phyloP scores from a whole-genome alignment of 306 rosid species.

The Sesbania bispinosa region DNA sequence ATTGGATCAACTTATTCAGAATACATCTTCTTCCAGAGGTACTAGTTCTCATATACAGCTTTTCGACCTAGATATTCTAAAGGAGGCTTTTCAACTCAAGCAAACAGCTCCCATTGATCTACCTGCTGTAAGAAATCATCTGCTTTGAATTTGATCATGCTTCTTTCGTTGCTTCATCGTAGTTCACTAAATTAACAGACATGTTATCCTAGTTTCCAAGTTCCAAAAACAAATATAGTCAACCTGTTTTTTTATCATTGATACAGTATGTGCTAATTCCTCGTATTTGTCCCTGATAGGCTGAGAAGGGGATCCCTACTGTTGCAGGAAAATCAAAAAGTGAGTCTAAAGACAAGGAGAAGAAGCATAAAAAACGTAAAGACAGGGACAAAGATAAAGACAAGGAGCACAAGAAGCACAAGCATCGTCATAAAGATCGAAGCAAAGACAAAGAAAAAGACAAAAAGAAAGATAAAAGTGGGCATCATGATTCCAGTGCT shows the following conservation, averaged over 20 bases:
- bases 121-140: conserved; percentile 62
- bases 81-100: conserved; percentile 81
- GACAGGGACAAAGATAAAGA: conserved; percentile 86
- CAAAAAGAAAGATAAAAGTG: conserved; percentile 84
- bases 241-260: background rate
- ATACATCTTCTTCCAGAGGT: conserved; percentile 57
- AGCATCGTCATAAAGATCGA: conserved; percentile 77
- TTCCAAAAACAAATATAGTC: background rate
- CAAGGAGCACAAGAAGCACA: conserved; percentile 92
- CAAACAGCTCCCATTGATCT: conserved; percentile 79
- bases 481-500: conserved; percentile 75
- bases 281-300: conserved; percentile 52
- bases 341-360: conserved; percentile 86
- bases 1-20: conserved; percentile 91
- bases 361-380: conserved; percentile 84
- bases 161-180: background rate
- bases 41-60: conserved; percentile 70
- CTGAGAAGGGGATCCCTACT: conserved; percentile 87
- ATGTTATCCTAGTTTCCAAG: no score
- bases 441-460: conserved; percentile 81
- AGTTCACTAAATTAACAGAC: no score
- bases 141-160: background rate
- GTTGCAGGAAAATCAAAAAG: conserved; percentile 75
- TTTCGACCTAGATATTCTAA: conserved; percentile 75
- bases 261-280: no score